A percentile compares a stretch with the other conserved stretches of the same genome.
Evolutionary conservation across 2,329 filamentous ascomycete species (phyloP).

Genomic region (Fusarium domesticum): DNA sequence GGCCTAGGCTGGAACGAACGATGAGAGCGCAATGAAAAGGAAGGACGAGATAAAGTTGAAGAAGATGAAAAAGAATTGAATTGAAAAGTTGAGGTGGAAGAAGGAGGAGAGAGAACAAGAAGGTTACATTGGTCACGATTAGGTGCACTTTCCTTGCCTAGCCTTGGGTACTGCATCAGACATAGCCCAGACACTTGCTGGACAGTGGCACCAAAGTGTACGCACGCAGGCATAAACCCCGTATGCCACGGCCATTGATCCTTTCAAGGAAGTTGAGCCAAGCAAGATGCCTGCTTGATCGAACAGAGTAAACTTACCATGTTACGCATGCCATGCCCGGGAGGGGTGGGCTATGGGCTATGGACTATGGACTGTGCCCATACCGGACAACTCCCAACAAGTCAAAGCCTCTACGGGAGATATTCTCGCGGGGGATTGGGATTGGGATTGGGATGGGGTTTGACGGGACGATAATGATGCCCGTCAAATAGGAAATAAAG

Average conservation of each 20-base stretch:
- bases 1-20: slow-evolving; percentile 17
- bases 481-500: not conserved
- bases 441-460: not conserved
- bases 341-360: not conserved
- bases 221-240: too few species aligned
- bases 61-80: not conserved
- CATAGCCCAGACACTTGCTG: too few species aligned
- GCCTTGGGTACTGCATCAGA: too few species aligned
- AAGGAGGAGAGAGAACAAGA: not conserved
- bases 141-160: too few species aligned
- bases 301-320: not conserved
- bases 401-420: not conserved
- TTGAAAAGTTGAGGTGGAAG: not conserved
- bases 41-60: slow-evolving; percentile 1
- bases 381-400: not conserved
- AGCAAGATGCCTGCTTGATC: too few species aligned
- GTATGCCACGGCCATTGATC: not conserved
- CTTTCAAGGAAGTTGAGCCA: not conserved
- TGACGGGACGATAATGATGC: not conserved
- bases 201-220: too few species aligned
- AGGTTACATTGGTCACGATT: not conserved
- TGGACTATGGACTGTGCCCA: too few species aligned
- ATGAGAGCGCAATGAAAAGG: not conserved
- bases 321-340: not conserved
- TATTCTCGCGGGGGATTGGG: not conserved